Percentiles rank a stretch among this genome's conserved stretches.
phyloP scores from a whole-genome alignment of 176 grass and related monocot genomes.

The Rhynchospora breviuscula region DNA sequence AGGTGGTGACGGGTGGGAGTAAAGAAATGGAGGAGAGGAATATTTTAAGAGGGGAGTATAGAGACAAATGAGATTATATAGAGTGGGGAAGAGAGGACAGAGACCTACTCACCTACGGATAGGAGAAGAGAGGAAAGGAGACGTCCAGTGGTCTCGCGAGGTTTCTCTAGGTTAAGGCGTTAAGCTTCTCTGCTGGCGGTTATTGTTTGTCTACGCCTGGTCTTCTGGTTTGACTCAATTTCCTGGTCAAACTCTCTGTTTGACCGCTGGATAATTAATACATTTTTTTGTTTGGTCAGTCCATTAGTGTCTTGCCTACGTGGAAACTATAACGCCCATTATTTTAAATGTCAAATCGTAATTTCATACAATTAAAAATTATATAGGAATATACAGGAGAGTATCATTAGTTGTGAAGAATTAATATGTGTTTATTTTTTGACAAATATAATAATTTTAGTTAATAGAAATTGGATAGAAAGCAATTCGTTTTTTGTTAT shows the following conservation, averaged over 20 bases:
- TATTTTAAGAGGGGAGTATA: conserved; percentile 21
- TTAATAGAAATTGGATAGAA: no score
- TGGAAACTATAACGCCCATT: no score
- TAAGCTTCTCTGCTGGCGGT: neutral
- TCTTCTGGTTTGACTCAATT: neutral
- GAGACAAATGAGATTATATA: conserved; percentile 21
- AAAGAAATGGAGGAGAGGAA: neutral
- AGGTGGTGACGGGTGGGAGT: neutral
- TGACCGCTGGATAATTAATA: neutral
- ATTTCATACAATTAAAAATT: no score
- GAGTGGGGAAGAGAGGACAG: neutral
- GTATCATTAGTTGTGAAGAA: no score
- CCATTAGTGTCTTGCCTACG: no score
- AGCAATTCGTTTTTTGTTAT: no score
- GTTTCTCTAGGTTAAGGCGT: neutral
- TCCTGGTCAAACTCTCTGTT: neutral
- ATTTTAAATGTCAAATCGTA: no score
- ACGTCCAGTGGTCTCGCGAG: neutral
- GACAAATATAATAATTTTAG: no score
- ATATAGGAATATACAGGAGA: no score
- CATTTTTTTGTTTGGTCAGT: neutral
- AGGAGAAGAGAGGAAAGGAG: neutral
- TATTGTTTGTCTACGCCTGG: conserved; percentile 2
- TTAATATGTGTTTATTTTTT: no score
- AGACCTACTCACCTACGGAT: neutral